Evolutionary conservation across 441 rosid genomes (phyloP), one percentile per base, ranked within the genome.

Genomic region (Melastoma candidum): DNA sequence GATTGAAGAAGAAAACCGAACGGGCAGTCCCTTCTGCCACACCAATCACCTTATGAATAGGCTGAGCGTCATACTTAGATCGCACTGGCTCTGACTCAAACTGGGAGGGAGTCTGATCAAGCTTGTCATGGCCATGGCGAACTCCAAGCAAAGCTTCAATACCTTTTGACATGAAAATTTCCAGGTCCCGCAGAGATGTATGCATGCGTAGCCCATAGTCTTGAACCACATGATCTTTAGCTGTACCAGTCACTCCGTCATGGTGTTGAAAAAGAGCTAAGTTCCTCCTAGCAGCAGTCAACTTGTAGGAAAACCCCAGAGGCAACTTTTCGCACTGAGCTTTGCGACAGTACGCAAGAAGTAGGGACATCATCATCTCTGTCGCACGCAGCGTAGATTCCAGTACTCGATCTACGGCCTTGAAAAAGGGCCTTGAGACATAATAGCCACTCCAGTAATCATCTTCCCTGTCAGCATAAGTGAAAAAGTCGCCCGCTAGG

Each of bases 401-500:
- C 1, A 93, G 77, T 1, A 89, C 95, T 29, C 98, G 82, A 72
- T 93, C 96, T 67, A 93, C 97, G 57, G 96, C 96, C 81, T 93
- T 93, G 68, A 89, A 93, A 68, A 93, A 86, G 48, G 98, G 99
- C 66, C 97, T 84, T 27, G 98, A 93, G 45, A 88, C 95, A 65
- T 93, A 93, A 76, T 93, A 93, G 56, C 98, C 98, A 74, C 97
- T 93, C 98, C 98, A 89, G 61, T 93, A 88, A 74, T 93, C 97
- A 48, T 84, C 84, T 47, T 93, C 74, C 68, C 97, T 72, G 61
- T 93, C 98, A 51, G 98, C 80, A 58, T 93, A 93, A 53, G 98
- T 93, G 67, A 93, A 93, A 73, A 93, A 93, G 68, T 93, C 98
- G 27, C 98, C 98, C 7, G 96, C 77, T 32, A 93, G 77, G 67